A percentile compares a stretch with the other conserved stretches of the same genome.
Evolutionary conservation across 306 rosid species (phyloP).

Genomic region (Cucurbita ficifolia): DNA sequence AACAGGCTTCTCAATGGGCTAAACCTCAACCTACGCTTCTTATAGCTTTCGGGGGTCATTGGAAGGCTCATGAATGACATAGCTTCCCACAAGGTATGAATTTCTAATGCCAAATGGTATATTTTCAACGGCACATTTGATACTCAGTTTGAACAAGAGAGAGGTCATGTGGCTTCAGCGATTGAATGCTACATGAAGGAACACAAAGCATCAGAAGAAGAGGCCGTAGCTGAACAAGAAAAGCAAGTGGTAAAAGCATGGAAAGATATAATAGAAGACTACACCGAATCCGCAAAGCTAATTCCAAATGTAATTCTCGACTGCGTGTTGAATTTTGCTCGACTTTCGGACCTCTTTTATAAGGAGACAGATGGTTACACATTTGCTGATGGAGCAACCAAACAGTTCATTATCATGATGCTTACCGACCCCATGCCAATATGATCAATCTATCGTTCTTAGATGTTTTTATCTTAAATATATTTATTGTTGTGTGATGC

Average conservation of each 20-base stretch:
- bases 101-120: too few relatives aligned
- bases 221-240: neutral
- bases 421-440: neutral
- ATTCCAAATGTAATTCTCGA: neutral
- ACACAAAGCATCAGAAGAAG: neutral
- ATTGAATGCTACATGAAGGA: neutral
- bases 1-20: neutral
- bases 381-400: neutral
- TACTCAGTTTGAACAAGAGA: neutral
- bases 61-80: neutral
- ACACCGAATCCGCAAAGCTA: neutral
- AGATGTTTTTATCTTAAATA: neutral
- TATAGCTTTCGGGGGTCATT: neutral
- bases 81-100: neutral
- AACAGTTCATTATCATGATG: neutral
- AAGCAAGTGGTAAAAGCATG: neutral
- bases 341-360: neutral
- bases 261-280: neutral
- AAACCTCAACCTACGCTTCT: neutral
- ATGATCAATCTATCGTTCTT: neutral
- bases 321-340: neutral
- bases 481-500: too few relatives aligned
- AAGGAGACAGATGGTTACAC: neutral
- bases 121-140: too few relatives aligned
- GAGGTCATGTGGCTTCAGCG: neutral